A percentile compares a stretch with the other conserved stretches of the same genome.
These are phyloP conservation scores for Alternaria sp. DNA, from an alignment of 2,329 filamentous ascomycete genomes.

Conservation along the genomic window DNA sequence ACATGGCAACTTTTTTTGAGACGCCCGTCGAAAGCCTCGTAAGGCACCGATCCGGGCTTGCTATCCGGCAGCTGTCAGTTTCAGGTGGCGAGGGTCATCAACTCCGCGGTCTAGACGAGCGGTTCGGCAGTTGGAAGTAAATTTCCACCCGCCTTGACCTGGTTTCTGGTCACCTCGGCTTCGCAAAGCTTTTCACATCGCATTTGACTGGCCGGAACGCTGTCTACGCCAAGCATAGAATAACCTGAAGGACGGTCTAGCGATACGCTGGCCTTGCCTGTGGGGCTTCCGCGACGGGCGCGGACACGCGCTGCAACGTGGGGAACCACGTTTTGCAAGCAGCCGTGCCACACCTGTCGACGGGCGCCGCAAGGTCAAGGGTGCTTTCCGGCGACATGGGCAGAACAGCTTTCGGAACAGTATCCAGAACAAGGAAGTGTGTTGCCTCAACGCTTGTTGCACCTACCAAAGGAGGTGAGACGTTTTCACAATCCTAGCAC, in stretches of 20 bases:
- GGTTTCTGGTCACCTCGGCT: conserved; percentile 28
- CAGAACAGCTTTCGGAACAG: conserved; percentile 18
- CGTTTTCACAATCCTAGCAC: neutral
- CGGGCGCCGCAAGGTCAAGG: conserved; percentile 27
- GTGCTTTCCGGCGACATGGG: conserved; percentile 16
- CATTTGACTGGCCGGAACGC: conserved; percentile 16
- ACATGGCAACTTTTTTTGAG: conserved; percentile 25
- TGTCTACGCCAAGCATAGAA: conserved; percentile 24
- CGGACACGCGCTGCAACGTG: conserved; percentile 43
- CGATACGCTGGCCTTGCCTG: conserved; percentile 31
- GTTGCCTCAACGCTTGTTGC: conserved; percentile 16
- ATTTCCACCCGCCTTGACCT: conserved; percentile 19
- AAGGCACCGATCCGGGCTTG: conserved; percentile 27
- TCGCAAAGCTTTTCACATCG: conserved; percentile 11
- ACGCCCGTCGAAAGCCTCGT: conserved; percentile 26
- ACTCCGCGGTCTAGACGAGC: conserved; percentile 31
- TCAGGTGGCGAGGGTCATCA: conserved; percentile 17
- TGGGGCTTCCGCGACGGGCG: conserved; percentile 38
- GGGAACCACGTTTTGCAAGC: conserved; percentile 42
- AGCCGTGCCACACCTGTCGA: conserved; percentile 33
- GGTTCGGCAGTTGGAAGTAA: conserved; percentile 34
- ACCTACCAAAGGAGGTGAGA: neutral
- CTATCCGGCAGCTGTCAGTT: conserved; percentile 25
- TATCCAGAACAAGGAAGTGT: conserved; percentile 10
- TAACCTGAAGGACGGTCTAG: conserved; percentile 31